A percentile compares a stretch with the other conserved stretches of the same genome.
These are phyloP conservation scores for Rhododendron vialii DNA, from an alignment of 148 eudicot species.

Conservation along the genomic window DNA sequence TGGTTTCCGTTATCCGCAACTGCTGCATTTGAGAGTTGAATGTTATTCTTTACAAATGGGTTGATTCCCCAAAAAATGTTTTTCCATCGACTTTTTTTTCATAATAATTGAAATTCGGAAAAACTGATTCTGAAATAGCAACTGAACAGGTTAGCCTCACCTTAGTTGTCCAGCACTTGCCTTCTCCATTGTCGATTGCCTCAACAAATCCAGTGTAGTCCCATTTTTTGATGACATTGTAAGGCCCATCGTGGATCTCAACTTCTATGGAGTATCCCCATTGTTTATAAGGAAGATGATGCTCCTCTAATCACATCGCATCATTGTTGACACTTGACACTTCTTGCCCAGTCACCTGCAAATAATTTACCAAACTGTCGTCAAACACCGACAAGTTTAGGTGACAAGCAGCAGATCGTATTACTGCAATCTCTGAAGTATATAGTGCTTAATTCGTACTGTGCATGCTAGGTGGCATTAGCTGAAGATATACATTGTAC, in stretches of 20 bases:
- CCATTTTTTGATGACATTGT: constrained; percentile 82
- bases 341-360: constrained; percentile 71
- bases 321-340: constrained; percentile 56
- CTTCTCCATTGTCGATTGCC: constrained; percentile 75
- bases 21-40: neutral
- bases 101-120: neutral
- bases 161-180: constrained; percentile 89
- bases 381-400: neutral
- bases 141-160: constrained; percentile 15
- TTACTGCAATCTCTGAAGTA: neutral
- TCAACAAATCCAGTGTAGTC: constrained; percentile 69
- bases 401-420: neutral
- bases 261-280: constrained; percentile 87
- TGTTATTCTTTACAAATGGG: neutral
- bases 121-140: neutral
- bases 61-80: neutral
- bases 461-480: neutral
- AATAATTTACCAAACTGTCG: neutral
- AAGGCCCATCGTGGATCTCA: constrained; percentile 84
- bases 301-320: constrained; percentile 49
- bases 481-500: neutral
- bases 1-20: neutral
- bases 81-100: neutral
- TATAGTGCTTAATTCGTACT: no score
- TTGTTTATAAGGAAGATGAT: constrained; percentile 77